phyloP scores from a whole-genome alignment of 345 rosid genomes.

The Stellera chamaejasme region DNA sequence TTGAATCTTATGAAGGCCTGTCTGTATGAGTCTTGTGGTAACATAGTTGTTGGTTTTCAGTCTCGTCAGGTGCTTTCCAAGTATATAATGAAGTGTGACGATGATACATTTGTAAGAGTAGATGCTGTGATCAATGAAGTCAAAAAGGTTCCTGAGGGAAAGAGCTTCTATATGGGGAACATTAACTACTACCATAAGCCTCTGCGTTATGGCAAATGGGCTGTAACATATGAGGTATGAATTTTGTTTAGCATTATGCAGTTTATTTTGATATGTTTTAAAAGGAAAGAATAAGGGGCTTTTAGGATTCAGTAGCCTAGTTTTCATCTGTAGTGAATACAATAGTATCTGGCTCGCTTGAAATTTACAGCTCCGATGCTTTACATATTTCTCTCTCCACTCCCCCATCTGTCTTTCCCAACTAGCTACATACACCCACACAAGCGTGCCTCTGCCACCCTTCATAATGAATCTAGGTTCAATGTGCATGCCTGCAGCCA shows the following conservation, averaged over 20 bases:
- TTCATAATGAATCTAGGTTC: too few relatives aligned
- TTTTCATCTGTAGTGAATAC: too few relatives aligned
- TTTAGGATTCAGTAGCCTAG: too few relatives aligned
- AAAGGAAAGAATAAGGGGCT: too few relatives aligned
- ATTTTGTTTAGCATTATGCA: background rate
- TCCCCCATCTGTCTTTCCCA: too few relatives aligned
- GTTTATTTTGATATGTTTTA: background rate
- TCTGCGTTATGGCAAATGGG: conserved; percentile 92
- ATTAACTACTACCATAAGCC: conserved; percentile 87
- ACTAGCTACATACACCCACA: too few relatives aligned
- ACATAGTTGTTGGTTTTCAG: conserved; percentile 21
- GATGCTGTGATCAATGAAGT: conserved; percentile 63
- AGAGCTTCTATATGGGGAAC: conserved; percentile 78
- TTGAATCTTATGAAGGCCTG: conserved; percentile 5
- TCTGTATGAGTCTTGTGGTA: background rate
- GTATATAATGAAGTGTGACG: conserved; percentile 88
- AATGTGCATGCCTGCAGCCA: too few relatives aligned
- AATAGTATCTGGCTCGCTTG: too few relatives aligned
- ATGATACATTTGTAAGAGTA: conserved; percentile 84
- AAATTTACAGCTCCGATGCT: too few relatives aligned
- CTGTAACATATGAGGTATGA: conserved; percentile 87
- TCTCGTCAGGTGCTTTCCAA: conserved; percentile 55
- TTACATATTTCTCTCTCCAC: too few relatives aligned
- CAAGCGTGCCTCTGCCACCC: too few relatives aligned
- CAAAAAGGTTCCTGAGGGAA: conserved; percentile 44